A percentile compares a stretch with the other conserved stretches of the same genome.
Evolutionary conservation across 371 early-diverging fungal species (phyloP).

Genomic region (Phascolomyces articulosus): DNA sequence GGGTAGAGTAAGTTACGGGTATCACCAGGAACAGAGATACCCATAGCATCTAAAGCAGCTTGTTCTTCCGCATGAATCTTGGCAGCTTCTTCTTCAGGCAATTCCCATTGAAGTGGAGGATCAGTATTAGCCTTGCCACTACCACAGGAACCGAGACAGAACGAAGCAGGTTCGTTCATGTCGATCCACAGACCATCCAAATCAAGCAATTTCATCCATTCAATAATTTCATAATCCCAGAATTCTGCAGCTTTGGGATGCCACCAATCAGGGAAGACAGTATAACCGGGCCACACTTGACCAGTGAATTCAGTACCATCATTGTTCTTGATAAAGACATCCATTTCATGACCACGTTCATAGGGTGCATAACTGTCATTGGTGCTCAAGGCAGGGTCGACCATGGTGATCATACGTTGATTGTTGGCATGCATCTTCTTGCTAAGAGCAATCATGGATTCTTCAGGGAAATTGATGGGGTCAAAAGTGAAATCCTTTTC

Average conservation of each 20-base stretch:
- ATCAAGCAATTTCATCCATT: constrained; percentile 21
- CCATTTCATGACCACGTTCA: constrained; percentile 38
- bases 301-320: constrained; percentile 51
- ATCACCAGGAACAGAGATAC: constrained; percentile 20
- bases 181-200: constrained; percentile 65
- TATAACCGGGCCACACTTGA: constrained; percentile 69
- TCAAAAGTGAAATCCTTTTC: constrained; percentile 56
- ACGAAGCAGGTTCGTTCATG: constrained; percentile 75
- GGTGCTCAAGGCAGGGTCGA: constrained; percentile 56
- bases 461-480: constrained; percentile 42
- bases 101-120: constrained; percentile 45
- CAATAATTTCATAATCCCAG: constrained; percentile 23
- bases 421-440: constrained; percentile 29
- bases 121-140: constrained; percentile 14
- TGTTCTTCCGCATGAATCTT: constrained; percentile 6
- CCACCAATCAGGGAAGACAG: constrained; percentile 30
- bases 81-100: constrained; percentile 11
- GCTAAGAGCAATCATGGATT: constrained; percentile 30
- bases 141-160: constrained; percentile 39
- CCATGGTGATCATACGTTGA: constrained; percentile 51
- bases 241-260: constrained; percentile 20
- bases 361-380: constrained; percentile 41
- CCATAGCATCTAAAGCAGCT: constrained; percentile 10
- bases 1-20: constrained; percentile 37
- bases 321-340: constrained; percentile 52